Evolutionary conservation across 176 grass and related monocot genomes (phyloP), one percentile per base, ranked within the genome.

Genomic region (Carex littledalei): DNA sequence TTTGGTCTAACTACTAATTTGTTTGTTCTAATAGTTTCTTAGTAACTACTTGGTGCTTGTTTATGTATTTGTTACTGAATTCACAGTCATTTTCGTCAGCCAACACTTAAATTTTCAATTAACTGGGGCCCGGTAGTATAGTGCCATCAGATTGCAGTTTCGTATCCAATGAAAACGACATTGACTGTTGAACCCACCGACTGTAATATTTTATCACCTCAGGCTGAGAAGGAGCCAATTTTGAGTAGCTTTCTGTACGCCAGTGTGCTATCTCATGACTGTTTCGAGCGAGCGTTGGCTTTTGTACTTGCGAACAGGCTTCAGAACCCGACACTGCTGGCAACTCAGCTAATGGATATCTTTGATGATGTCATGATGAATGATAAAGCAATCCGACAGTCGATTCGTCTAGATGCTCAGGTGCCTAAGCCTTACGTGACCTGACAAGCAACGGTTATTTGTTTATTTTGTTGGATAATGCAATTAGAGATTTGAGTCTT

Each of bases 371-470:
- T 99, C 45, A 90, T 95, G 88, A 89, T 94, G 83, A 95, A 95
- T 81, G 85, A 95, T 39, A 90, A 75, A 86, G 88, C 87, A 86
- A 95, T 99, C 83, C 82, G 79, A 10, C 85, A 84, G 35, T 95
- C 96, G 56, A 95, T 99, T 82, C 96, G 93, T 70, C 90, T 99
- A 35, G 96, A 99, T 91, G 96, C 96, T 87, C 93, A 99, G 93
- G 96, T 94, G 65, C 84, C 69, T 85, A 26, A 78, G 26, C 61
- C 55, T 35, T 15, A 45, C 3, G 17, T 81, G 29, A 84, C 35
- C 64, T 50, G 47, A 41, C 57, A 84, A 52, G 16, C 41, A 18
- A 63, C 76, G 58, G 72, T 75, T 29, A 76, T 87, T 58, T 64
- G 17, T 84, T 11, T 78, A 82, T 45, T 22, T 8, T 85, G 45